Percentiles rank a stretch among this genome's conserved stretches.
These are phyloP conservation scores for Balamuthia mandrillaris DNA, from an alignment of 208 protist genomes.

Conservation along the genomic window DNA sequence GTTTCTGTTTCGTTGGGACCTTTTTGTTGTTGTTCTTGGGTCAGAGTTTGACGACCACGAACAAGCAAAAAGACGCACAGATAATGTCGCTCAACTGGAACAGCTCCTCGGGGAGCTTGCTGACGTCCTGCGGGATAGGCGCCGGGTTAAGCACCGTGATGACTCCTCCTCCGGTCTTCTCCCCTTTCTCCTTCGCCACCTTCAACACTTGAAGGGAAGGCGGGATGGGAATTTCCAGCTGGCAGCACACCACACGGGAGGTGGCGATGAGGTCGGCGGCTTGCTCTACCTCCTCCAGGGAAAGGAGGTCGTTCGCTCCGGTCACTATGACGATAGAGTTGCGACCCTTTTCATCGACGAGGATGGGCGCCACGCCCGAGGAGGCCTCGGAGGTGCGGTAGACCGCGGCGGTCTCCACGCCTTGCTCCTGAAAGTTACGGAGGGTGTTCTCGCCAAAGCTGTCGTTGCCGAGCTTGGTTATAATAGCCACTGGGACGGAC, in stretches of 20 bases:
- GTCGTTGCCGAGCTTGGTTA: neutral
- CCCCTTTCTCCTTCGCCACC: neutral
- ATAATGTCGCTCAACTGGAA: neutral
- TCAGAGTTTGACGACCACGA: neutral
- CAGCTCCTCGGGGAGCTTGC: neutral
- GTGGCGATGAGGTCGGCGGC: neutral
- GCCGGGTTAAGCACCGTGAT: neutral
- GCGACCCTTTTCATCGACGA: neutral
- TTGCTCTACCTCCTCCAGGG: neutral
- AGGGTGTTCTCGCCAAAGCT: neutral
- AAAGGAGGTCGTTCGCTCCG: neutral
- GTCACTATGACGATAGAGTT: slow-evolving; percentile 8
- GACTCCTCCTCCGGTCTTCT: neutral
- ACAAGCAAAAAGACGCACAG: no score
- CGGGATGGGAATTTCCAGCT: neutral
- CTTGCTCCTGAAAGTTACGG: neutral
- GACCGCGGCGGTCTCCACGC: neutral
- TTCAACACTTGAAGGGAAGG: neutral
- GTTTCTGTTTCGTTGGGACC: neutral
- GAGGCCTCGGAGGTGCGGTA: neutral
- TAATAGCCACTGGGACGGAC: neutral
- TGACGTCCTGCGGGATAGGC: neutral
- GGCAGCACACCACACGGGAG: neutral
- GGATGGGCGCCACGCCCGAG: neutral
- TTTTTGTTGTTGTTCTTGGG: neutral